Evolutionary conservation across 2,329 filamentous ascomycete species (phyloP), one percentile per base, ranked within the genome.

Genomic region (Penicillium sp.): DNA sequence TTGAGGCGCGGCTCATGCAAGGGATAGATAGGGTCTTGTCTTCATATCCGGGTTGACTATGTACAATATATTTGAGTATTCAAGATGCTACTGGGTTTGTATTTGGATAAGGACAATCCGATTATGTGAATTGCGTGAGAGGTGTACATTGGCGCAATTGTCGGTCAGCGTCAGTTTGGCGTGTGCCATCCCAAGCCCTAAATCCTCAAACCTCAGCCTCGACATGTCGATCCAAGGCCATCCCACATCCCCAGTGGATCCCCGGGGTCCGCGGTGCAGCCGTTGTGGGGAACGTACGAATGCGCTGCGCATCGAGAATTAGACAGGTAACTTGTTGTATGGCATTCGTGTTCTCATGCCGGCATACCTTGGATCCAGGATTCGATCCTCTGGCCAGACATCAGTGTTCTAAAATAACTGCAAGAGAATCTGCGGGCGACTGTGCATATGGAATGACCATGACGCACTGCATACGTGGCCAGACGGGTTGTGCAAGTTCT

Each of bases 1-100:
- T 49, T 48, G 44, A 53, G 27, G 50, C 29, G 29, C 29, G 42
- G 15, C 29, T 7, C 12, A 48, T 42, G 52, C 52, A 54, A 50
- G 52, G 52, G 52, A 31, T 50, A 12, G 4, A 21, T 21, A 21
- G 18, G 2, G 2, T 13, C 6, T 7, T 25, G 8, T 37, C 23
- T 4, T 18, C 29, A 9, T 16, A n/a, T 27, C 13, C 6, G 6
- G 34, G n/a, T 34, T 6, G 10, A n/a, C 18, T 15, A 13, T 4
- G 10, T 23, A 34, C 2, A 41, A 29, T 16, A 18, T 29, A 29
- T 16, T 25, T n/a, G n/a, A 45, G 29, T n/a, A n/a, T 9, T n/a
- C 9, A 7, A 3, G n/a, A 16, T 25, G 18, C 23, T 35, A 13
- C 21, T 34, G 12, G 0, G 10, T 18, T 27, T 6, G 25, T 42